Evolutionary conservation across 768 basidiomycete genomes (phyloP), one percentile per base, ranked within the genome.

Genomic region (Russula brevipes): DNA sequence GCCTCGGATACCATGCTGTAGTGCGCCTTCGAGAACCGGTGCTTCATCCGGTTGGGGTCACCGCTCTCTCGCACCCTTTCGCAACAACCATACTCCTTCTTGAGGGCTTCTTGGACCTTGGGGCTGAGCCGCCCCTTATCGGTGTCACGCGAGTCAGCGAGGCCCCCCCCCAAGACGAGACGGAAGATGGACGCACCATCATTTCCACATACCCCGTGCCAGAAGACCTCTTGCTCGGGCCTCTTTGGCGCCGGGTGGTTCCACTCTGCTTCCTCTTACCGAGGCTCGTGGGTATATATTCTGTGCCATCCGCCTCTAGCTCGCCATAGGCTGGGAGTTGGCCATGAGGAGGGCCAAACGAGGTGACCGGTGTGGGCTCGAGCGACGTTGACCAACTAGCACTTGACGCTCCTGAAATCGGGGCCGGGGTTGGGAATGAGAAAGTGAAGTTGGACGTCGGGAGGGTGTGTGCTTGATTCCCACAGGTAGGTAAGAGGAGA

Each of bases 141-240:
- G 8, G 17, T 1, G 19, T 17, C 41, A 42, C 8, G 31, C 14
- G 49, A 12, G 47, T 14, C 9, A 9, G 19, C 24, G 36, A 53
- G 14, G 24, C 11, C 24, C 3, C 42, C 17, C 12, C 1, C 24
- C 9, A 3, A 16, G 30, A 5, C 5, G n/a, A 52, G n/a, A n/a
- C 31, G 6, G 50, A 52, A 41, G 24, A 19, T 19, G 9, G 4
- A 41, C 57, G 36, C n/a, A 63, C 61, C 56, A 63, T 47, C 38
- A 58, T n/a, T 1, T 63, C 51, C 1, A n/a, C 1, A 6, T 53
- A 63, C 0, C 50, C 51, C 2, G 36, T 53, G 12, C 57, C 61
- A 7, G 44, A 2, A 10, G 6, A 35, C 31, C 50, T 53, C 36
- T 24, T 63, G 44, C 52, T 58, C 0, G 50, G 57, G 5, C n/a